phyloP scores from a whole-genome alignment of 768 basidiomycete genomes.

The Leucocoprinus leucothites region DNA sequence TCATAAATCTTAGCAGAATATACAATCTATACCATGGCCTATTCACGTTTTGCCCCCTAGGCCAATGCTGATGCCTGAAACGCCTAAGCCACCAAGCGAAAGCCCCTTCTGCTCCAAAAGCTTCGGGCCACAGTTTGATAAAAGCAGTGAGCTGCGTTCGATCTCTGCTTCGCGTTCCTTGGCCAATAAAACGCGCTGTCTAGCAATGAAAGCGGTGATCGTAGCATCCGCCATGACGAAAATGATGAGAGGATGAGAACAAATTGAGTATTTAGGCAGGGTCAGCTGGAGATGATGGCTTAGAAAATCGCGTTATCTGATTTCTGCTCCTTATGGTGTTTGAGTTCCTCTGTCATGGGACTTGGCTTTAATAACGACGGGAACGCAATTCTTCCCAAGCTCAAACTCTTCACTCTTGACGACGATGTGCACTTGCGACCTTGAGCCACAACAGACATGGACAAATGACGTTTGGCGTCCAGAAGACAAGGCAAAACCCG shows the following conservation, averaged over 20 bases:
- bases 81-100: conserved; percentile 69
- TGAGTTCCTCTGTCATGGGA: conserved; percentile 3
- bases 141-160: conserved; percentile 70
- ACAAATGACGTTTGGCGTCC: conserved; percentile 40
- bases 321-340: neutral
- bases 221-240: conserved; percentile 31
- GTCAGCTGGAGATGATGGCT: neutral
- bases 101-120: conserved; percentile 88
- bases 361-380: no score
- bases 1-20: conserved; percentile 22
- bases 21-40: neutral
- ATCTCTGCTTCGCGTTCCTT: conserved; percentile 84
- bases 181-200: conserved; percentile 63
- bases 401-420: neutral
- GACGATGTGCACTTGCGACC: conserved; percentile 21
- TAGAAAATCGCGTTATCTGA: neutral
- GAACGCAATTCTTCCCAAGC: no score
- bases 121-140: conserved; percentile 80
- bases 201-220: conserved; percentile 58
- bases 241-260: neutral
- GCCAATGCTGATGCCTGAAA: conserved; percentile 73
- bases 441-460: conserved; percentile 12
- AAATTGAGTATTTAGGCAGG: neutral
- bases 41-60: conserved; percentile 89
- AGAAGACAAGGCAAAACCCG: conserved; percentile 27